Conservation (phyloP, 176 grass and related monocot genomes). For the Puya raimondii region DNA sequence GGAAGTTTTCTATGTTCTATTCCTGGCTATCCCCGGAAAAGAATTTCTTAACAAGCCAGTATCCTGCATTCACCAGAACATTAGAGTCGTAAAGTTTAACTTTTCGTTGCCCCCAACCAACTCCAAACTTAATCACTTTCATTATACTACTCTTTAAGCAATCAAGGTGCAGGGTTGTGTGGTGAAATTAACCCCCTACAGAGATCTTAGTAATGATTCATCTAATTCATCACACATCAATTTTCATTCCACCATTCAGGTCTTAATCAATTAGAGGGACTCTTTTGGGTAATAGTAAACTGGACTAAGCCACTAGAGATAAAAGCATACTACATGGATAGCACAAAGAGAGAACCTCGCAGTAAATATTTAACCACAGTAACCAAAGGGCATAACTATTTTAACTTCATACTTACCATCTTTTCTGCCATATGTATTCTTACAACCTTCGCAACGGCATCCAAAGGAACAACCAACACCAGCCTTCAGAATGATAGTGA, state of each 20-base stretch:
- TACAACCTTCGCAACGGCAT: slow-evolving; percentile 30
- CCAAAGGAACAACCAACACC: slow-evolving; percentile 32
- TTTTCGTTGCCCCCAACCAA: background rate
- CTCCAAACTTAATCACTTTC: background rate
- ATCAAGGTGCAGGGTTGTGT: background rate
- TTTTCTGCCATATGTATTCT: slow-evolving; percentile 31
- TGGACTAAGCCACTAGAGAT: no score
- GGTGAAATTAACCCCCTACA: background rate
- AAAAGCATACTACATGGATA: no score
- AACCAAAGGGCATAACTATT: background rate
- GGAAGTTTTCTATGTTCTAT: background rate
- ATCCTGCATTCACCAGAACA: background rate
- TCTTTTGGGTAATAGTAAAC: no score
- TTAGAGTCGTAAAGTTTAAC: background rate
- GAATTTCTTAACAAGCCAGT: background rate
- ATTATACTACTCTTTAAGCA: background rate
- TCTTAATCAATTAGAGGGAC: no score
- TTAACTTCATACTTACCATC: slow-evolving; percentile 18
- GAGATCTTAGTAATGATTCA: background rate
- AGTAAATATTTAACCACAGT: no score
- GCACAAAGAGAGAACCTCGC: no score
- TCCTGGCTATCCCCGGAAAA: background rate
- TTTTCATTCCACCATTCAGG: background rate
- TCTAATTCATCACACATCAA: background rate
- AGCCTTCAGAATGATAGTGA: slow-evolving; percentile 9